Evolutionary conservation across 768 basidiomycete genomes (phyloP).

Genomic region (Lentinula boryana): DNA sequence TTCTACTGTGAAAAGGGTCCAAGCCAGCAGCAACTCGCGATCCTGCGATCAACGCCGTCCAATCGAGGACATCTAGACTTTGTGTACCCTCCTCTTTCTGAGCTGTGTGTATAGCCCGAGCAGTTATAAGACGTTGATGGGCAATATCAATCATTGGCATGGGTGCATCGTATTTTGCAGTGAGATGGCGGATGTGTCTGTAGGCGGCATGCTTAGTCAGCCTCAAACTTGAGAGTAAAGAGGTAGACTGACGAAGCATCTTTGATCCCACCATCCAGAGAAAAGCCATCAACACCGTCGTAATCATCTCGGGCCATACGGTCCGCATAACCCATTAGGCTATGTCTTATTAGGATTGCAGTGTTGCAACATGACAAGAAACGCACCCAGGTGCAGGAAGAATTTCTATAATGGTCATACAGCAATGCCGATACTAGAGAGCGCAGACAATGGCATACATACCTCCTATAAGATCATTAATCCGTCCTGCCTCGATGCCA

Average conservation of each 20-base stretch:
- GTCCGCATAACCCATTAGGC: slow-evolving; percentile 51
- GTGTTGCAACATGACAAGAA: not conserved
- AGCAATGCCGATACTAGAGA: slow-evolving; percentile 10
- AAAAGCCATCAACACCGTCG: slow-evolving; percentile 68
- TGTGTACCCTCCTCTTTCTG: slow-evolving; percentile 38
- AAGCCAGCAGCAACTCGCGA: slow-evolving; percentile 71
- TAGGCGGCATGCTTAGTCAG: not conserved
- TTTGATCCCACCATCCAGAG: slow-evolving; percentile 84
- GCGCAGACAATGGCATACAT: not conserved
- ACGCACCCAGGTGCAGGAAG: slow-evolving; percentile 60
- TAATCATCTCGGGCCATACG: slow-evolving; percentile 73
- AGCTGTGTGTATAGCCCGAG: slow-evolving; percentile 61
- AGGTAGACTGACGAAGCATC: slow-evolving; percentile 55
- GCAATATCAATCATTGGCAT: slow-evolving; percentile 71
- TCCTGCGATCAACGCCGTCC: slow-evolving; percentile 78
- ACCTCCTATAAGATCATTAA: slow-evolving; percentile 57
- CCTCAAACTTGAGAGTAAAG: not conserved
- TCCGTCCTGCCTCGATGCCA: slow-evolving; percentile 62
- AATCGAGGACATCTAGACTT: slow-evolving; percentile 61
- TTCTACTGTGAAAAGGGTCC: slow-evolving; percentile 31
- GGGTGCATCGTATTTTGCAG: slow-evolving; percentile 57
- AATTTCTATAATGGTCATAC: slow-evolving; percentile 36
- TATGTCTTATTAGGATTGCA: slow-evolving; percentile 14
- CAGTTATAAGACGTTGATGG: slow-evolving; percentile 73
- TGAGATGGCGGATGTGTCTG: slow-evolving; percentile 60